Conservation (phyloP, 306 rosid genomes). For the Quercus wislizeni region DNA sequence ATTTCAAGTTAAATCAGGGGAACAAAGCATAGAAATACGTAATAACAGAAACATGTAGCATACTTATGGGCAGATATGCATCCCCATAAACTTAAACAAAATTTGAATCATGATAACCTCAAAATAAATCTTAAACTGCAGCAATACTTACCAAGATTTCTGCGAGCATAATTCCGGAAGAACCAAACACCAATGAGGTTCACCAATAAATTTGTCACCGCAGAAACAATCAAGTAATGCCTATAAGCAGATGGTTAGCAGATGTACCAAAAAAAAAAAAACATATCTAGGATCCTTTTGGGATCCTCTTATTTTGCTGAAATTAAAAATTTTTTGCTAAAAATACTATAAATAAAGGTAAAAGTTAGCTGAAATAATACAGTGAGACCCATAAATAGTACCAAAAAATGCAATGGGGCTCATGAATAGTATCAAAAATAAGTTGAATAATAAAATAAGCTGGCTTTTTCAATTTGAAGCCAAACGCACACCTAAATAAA, state of each 20-base stretch:
- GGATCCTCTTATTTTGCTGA: too few relatives aligned
- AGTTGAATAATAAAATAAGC: too few relatives aligned
- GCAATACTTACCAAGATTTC: constrained; percentile 73
- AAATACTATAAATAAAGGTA: too few relatives aligned
- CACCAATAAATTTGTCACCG: constrained; percentile 88
- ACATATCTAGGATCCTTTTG: background rate
- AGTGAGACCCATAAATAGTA: too few relatives aligned
- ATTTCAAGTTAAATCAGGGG: too few relatives aligned
- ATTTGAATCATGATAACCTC: constrained; percentile 1
- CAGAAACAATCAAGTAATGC: constrained; percentile 96
- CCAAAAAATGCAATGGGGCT: accelerated
- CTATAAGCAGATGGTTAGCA: constrained; percentile 47
- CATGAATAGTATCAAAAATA: too few relatives aligned
- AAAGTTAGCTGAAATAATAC: too few relatives aligned
- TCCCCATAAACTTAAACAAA: constrained; percentile 2
- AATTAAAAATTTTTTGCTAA: too few relatives aligned
- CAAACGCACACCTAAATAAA: background rate
- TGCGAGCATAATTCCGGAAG: constrained; percentile 96
- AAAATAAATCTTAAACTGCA: constrained; percentile 5
- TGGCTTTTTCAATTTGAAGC: too few relatives aligned
- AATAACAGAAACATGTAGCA: background rate
- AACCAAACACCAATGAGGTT: constrained; percentile 99
- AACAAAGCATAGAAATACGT: too few relatives aligned
- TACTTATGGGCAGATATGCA: background rate
- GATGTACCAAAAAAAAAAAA: constrained; percentile 4